Evolutionary conservation across 2,329 filamentous ascomycete species (phyloP).

Genomic region (Botrytis pseudocinerea): DNA sequence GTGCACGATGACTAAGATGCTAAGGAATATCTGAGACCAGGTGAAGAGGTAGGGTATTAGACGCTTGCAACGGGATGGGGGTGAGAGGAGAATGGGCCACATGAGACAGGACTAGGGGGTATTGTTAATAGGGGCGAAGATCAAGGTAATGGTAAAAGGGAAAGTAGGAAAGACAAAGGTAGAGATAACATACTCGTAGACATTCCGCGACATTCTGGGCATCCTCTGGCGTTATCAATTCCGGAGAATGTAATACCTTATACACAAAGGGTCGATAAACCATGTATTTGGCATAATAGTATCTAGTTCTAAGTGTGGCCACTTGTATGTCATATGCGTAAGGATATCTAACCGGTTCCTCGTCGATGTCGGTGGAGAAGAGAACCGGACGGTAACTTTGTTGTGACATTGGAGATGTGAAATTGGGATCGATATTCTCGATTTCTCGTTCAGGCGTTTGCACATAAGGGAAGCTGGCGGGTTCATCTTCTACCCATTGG

Average conservation of each 20-base stretch:
- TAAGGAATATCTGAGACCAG: slow-evolving; percentile 63
- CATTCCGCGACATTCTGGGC: slow-evolving; percentile 56
- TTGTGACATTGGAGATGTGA: slow-evolving; percentile 31
- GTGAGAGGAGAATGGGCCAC: slow-evolving; percentile 61
- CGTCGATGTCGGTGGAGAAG: slow-evolving; percentile 51
- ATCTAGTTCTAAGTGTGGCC: slow-evolving; percentile 57
- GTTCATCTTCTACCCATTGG: slow-evolving; percentile 58
- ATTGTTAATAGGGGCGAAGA: slow-evolving; percentile 15
- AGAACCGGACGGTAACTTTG: slow-evolving; percentile 41
- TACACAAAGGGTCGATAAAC: slow-evolving; percentile 60
- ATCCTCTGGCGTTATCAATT: slow-evolving; percentile 55
- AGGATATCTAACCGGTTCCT: slow-evolving; percentile 48
- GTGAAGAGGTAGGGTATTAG: slow-evolving; percentile 60
- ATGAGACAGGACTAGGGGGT: slow-evolving; percentile 49
- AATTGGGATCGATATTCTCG: slow-evolving; percentile 28
- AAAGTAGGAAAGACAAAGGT: background rate
- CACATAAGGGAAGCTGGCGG: slow-evolving; percentile 45
- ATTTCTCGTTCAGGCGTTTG: background rate
- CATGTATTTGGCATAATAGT: slow-evolving; percentile 59
- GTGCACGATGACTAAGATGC: slow-evolving; percentile 57
- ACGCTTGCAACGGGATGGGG: slow-evolving; percentile 57
- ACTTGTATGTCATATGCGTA: slow-evolving; percentile 58
- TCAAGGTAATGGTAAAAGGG: background rate
- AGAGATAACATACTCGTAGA: slow-evolving; percentile 43
- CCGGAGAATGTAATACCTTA: slow-evolving; percentile 59